phyloP scores from a whole-genome alignment of 768 basidiomycete species.

The Tricholoma saponaceum region DNA sequence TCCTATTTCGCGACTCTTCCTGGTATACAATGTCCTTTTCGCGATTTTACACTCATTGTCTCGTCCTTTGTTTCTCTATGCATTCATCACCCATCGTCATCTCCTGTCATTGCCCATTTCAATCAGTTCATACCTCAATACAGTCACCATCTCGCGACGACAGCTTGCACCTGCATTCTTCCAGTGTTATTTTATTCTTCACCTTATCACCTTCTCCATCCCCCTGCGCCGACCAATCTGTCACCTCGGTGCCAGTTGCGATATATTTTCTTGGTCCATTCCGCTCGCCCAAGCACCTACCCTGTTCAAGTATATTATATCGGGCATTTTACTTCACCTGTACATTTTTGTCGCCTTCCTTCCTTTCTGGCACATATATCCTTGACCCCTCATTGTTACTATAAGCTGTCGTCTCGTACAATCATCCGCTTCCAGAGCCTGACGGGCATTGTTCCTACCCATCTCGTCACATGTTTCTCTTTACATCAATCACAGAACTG shows the following conservation, averaged over 20 bases:
- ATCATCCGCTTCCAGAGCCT: constrained; percentile 12
- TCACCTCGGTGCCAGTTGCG: constrained; percentile 23
- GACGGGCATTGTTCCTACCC: constrained; percentile 17
- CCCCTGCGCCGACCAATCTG: constrained; percentile 33
- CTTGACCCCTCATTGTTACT: constrained; percentile 18
- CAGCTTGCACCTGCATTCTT: constrained; percentile 43
- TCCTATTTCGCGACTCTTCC: constrained; percentile 22
- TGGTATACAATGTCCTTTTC: constrained; percentile 37
- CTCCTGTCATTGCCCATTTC: constrained; percentile 36
- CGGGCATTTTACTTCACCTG: constrained; percentile 25
- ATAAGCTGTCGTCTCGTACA: constrained; percentile 17
- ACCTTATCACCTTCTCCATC: constrained; percentile 53
- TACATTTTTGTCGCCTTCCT: constrained; percentile 41
- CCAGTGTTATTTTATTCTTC: constrained; percentile 79
- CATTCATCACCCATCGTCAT: constrained; percentile 50
- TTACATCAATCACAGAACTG: constrained; percentile 14
- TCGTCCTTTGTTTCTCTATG: constrained; percentile 46
- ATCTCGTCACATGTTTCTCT: constrained; percentile 8
- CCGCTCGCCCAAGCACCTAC: constrained; percentile 9
- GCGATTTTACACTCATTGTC: constrained; percentile 39
- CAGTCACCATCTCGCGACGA: constrained; percentile 46
- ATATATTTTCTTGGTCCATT: constrained; percentile 30
- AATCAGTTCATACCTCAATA: constrained; percentile 26
- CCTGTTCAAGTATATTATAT: constrained; percentile 10
- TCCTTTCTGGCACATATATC: constrained; percentile 15